These are phyloP conservation scores for Hanseniaspora occidentalis DNA, from an alignment of 805 yeast species.

Conservation along the genomic window DNA sequence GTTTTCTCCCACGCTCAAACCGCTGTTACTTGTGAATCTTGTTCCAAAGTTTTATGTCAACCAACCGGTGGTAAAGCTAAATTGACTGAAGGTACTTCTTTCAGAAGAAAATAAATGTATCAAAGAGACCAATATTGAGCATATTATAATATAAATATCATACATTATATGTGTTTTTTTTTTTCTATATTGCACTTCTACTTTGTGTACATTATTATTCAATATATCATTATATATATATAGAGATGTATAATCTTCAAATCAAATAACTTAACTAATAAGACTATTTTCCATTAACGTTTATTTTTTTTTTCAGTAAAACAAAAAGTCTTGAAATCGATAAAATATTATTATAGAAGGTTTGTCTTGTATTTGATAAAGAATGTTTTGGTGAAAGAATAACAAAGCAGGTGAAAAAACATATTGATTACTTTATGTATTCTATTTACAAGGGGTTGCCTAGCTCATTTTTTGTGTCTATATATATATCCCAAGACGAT, in stretches of 20 bases:
- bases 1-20: constrained; percentile 99
- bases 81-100: constrained; percentile 98
- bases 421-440: not conserved
- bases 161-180: constrained; percentile 1
- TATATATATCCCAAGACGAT: not conserved
- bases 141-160: not conserved
- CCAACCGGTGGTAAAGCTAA: constrained; percentile 99
- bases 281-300: no score
- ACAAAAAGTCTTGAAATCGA: no score
- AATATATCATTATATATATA: no score
- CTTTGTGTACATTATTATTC: constrained; percentile 4
- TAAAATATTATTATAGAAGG: no score
- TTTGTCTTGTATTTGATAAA: no score
- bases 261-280: no score
- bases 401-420: no score
- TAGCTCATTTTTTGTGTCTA: not conserved
- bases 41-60: constrained; percentile 95
- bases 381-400: no score
- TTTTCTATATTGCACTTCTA: not conserved
- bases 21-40: constrained; percentile 97
- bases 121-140: not conserved
- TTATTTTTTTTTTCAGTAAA: not conserved
- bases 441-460: not conserved
- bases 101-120: constrained; percentile 87
- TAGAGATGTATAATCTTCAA: not conserved